Percentiles rank a stretch among this genome's conserved stretches.
phyloP scores from a whole-genome alignment of 805 yeast species.

The Kazachstania psychrophila region DNA sequence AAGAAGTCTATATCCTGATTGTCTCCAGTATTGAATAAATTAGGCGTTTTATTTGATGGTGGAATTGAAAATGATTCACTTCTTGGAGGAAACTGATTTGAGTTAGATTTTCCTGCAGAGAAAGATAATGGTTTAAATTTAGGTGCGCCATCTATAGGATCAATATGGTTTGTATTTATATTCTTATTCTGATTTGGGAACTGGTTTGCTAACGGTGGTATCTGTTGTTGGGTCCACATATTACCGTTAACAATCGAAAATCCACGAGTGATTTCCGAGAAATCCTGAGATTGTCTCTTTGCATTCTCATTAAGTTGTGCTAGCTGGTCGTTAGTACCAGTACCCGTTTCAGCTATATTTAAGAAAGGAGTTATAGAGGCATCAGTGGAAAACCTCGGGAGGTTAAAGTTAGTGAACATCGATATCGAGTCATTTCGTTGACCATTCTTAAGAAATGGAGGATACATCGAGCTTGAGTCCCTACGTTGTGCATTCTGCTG shows the following conservation, averaged over 20 bases:
- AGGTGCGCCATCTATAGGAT: slow-evolving; percentile 38
- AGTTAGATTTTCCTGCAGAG: slow-evolving; percentile 6
- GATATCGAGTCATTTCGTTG: slow-evolving; percentile 19
- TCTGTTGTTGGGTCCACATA: slow-evolving; percentile 15
- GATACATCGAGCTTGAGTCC: not conserved
- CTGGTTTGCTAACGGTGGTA: slow-evolving; percentile 9
- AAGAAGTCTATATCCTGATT: slow-evolving; percentile 19
- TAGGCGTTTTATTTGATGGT: slow-evolving; percentile 18
- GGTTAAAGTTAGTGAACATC: slow-evolving; percentile 16
- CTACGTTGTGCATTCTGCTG: not conserved
- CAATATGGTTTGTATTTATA: slow-evolving; percentile 36
- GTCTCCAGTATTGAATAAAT: slow-evolving; percentile 18
- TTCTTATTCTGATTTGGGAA: slow-evolving; percentile 2
- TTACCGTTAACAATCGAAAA: slow-evolving; percentile 23
- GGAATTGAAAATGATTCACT: slow-evolving; percentile 6
- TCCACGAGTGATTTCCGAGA: slow-evolving; percentile 17
- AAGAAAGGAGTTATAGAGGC: slow-evolving; percentile 22
- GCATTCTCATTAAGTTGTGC: not conserved
- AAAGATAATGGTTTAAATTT: slow-evolving; percentile 24
- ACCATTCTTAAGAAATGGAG: not conserved
- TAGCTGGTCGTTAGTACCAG: not conserved
- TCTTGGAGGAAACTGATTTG: slow-evolving; percentile 6
- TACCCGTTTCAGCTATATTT: slow-evolving; percentile 11
- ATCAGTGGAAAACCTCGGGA: slow-evolving; percentile 22
- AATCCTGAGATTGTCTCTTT: slow-evolving; percentile 5